Conservation (phyloP, 2,329 filamentous ascomycete species). For the Aspergillus phoenicis region DNA sequence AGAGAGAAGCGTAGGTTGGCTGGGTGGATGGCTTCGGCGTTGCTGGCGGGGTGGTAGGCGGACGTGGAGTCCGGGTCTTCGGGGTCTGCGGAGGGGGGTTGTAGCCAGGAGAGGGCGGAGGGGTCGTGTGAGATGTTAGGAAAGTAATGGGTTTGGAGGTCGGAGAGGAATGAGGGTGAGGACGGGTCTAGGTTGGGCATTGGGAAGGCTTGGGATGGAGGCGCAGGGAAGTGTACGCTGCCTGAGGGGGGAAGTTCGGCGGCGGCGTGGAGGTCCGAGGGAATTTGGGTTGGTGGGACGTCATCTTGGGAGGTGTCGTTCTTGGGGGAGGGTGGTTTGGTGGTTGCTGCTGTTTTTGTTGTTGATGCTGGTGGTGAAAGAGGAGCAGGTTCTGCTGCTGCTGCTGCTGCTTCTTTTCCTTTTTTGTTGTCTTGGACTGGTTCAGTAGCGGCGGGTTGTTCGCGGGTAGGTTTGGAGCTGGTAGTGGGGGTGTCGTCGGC, state of each 20-base stretch:
- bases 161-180: slow-evolving; percentile 78
- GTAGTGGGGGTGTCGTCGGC: slow-evolving; percentile 47
- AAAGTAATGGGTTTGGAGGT: slow-evolving; percentile 92
- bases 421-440: neutral
- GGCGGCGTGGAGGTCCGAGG: slow-evolving; percentile 44
- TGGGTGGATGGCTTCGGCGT: slow-evolving; percentile 64
- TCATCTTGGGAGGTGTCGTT: slow-evolving; percentile 32
- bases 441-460: neutral
- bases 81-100: slow-evolving; percentile 67
- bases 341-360: neutral
- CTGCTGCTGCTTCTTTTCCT: neutral
- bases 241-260: slow-evolving; percentile 39
- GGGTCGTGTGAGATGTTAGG: slow-evolving; percentile 83
- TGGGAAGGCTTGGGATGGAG: slow-evolving; percentile 48
- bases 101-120: slow-evolving; percentile 86
- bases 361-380: slow-evolving; percentile 3
- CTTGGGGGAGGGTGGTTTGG: slow-evolving; percentile 7
- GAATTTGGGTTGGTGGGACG: slow-evolving; percentile 36
- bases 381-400: slow-evolving; percentile 6
- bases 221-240: slow-evolving; percentile 49
- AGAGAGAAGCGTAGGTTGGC: slow-evolving; percentile 88
- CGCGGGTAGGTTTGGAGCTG: neutral
- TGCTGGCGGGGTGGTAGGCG: slow-evolving; percentile 78
- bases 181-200: slow-evolving; percentile 77
- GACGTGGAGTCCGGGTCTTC: slow-evolving; percentile 66